Evolutionary conservation across 169 alveolate genomes (phyloP), one percentile per base, ranked within the genome.

Genomic region (Plasmodium coatneyi): DNA sequence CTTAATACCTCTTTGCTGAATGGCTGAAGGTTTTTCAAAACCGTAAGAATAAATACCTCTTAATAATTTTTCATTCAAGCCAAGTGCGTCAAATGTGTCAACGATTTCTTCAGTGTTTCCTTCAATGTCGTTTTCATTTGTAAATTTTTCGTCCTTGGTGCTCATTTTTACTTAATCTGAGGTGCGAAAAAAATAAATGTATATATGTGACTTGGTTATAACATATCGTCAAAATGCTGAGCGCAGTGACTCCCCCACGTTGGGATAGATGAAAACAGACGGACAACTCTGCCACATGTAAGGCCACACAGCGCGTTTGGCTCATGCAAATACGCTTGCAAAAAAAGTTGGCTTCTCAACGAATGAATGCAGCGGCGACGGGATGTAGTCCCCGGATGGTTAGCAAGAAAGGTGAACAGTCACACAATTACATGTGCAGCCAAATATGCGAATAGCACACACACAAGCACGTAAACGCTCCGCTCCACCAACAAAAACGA

Each of bases 21-120:
- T 99, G 14, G 99, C 99, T 22, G 99, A 98, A 30, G 99, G 99
- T 83, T 98, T 98, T 96, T 99, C 99, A 93, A 99, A 99, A 32
- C 99, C 99, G 95, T 98, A 99, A 30, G 99, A 98, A 92, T 98
- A 98, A 79, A 99, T 98, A 72, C 99, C 99, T 95, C 99, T 98
- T 56, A 99, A 97, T 36, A 99, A 96, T 83, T 98, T 99, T 94
- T 98, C 99, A 80, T 98, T 98, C 74, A 99, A 96, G 12, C 98
- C 98, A 97, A 99, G 95, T 0, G 97, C 97, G 66, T 98, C 99
- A 94, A 99, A 99, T 28, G 99, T 93, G 36, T 97, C 98, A 92
- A 97, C 96, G 41, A 97, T 87, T 66, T 87, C 93, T 79, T 87
- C 93, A 22, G 93, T 60, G 30, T 79, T 87, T 87, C 93, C 98